Evolutionary conservation across 805 yeast species (phyloP).

Genomic region (Blastobotrys parvus): DNA sequence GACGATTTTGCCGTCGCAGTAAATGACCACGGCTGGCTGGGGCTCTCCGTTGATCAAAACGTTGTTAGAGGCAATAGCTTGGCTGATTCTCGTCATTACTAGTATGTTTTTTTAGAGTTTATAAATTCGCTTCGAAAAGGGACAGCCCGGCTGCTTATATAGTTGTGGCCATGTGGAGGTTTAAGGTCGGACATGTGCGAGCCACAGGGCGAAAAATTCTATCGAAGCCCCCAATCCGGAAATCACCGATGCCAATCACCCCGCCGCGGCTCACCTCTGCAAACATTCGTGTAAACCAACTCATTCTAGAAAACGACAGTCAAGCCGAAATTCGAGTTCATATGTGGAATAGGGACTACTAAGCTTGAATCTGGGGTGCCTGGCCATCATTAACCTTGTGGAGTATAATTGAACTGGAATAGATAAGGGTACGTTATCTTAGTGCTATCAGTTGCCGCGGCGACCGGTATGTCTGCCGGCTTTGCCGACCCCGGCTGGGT

Average conservation of each 20-base stretch:
- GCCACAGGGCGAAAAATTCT: not conserved
- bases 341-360: too few species aligned
- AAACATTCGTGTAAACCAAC: too few species aligned
- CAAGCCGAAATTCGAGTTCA: too few species aligned
- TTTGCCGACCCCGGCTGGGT: too few species aligned
- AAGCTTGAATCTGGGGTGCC: too few species aligned
- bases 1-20: constrained; percentile 34
- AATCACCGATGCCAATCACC: not conserved
- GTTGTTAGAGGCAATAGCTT: constrained; percentile 50
- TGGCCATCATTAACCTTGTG: too few species aligned
- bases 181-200: not conserved
- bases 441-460: too few species aligned
- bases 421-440: too few species aligned
- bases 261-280: too few species aligned
- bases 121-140: not conserved
- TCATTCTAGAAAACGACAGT: too few species aligned
- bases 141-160: not conserved
- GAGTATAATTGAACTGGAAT: too few species aligned
- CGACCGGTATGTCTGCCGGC: too few species aligned
- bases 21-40: constrained; percentile 57
- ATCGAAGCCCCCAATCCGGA: not conserved
- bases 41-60: constrained; percentile 44
- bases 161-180: not conserved
- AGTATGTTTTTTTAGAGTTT: not conserved
- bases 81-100: not conserved